Base-by-base conservation (phyloP, 139 green algal genomes). In the Eudorina sp. region DNA sequence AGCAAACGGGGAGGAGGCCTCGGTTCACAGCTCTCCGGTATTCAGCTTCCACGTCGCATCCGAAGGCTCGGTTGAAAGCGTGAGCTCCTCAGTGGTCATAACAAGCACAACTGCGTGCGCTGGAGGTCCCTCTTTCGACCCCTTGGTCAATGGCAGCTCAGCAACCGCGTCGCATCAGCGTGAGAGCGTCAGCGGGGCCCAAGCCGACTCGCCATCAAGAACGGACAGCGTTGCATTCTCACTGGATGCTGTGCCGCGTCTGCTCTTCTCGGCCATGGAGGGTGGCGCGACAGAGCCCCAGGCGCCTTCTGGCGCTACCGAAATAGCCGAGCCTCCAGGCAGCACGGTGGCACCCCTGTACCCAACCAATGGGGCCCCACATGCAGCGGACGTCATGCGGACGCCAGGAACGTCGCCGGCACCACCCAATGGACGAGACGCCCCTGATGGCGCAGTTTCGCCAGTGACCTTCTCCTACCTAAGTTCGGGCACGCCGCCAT, bases 391-490 rank as follows among this genome's bases (percentile, higher is more conserved):
- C 55, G 29, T 66, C 5, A 25, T 25, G 29, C 29, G 23, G 8
- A 3, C 29, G 55, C 55, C 23, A 1, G 13, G 36, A 5, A 31
- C 23, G 31, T 72, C 21, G 1, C 21, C 62, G 2, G 19, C 6
- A 16, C 6, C 62, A 72, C 38, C 16, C 21, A 72, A 72, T 19
- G 27, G 62, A 16, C 62, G 31, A 34, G 55, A 66, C 29, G 55
- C 29, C 23, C 55, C 16, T 38, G 62, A 72, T 25, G 62, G 13
- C 62, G 27, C 19, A 36, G 62, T 27, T 29, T 75, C 66, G 19
- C 66, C 66, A 46, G 18, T 46, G 41, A 69, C 81, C 19, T 78
- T 69, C 64, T 87, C 81, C 3, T 87, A 87, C 64, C 19, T 78
- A 2, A 23, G 60, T 19, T 41, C 64, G 13, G 31, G 31, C n/a